A percentile compares a stretch with the other conserved stretches of the same genome.
Conservation (phyloP, 805 yeast genomes). For the Starmerella bombi region DNA sequence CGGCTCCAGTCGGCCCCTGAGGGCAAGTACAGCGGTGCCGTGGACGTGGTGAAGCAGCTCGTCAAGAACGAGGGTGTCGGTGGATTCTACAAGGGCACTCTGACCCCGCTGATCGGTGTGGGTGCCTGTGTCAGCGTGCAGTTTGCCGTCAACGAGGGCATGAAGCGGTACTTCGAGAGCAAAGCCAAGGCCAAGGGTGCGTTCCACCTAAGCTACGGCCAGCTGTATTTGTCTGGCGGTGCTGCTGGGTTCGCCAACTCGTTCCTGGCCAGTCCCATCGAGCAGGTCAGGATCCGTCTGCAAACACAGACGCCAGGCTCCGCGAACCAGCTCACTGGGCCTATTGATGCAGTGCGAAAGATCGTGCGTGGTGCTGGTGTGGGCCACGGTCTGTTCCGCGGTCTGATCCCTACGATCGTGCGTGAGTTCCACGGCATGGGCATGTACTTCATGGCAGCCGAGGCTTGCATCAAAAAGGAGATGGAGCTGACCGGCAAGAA, state of each 20-base stretch:
- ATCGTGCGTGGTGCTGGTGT: conserved; percentile 43
- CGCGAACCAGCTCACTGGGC: conserved; percentile 52
- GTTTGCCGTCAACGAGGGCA: conserved; percentile 85
- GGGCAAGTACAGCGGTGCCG: conserved; percentile 58
- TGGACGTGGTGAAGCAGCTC: conserved; percentile 63
- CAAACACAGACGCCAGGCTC: conserved; percentile 60
- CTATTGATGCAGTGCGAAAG: conserved; percentile 54
- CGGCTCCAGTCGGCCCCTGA: conserved; percentile 77
- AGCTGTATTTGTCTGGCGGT: conserved; percentile 71
- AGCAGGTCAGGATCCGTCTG: conserved; percentile 83
- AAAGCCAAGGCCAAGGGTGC: conserved; percentile 18
- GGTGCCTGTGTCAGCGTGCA: conserved; percentile 97
- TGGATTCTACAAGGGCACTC: conserved; percentile 87
- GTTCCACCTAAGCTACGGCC: conserved; percentile 35
- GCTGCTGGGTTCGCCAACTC: conserved; percentile 92
- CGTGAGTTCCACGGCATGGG: conserved; percentile 88
- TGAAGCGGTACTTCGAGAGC: conserved; percentile 63
- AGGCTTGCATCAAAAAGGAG: conserved; percentile 65
- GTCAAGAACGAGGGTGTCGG: conserved; percentile 65
- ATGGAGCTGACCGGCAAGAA: conserved; percentile 34
- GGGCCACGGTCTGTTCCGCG: conserved; percentile 53
- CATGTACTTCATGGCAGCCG: conserved; percentile 73
- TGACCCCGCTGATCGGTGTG: conserved; percentile 86
- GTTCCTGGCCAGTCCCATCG: conserved; percentile 82
- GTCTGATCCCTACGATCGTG: conserved; percentile 64